Base-by-base conservation (phyloP, 148 eudicot species). In the Bassia scoparia region DNA sequence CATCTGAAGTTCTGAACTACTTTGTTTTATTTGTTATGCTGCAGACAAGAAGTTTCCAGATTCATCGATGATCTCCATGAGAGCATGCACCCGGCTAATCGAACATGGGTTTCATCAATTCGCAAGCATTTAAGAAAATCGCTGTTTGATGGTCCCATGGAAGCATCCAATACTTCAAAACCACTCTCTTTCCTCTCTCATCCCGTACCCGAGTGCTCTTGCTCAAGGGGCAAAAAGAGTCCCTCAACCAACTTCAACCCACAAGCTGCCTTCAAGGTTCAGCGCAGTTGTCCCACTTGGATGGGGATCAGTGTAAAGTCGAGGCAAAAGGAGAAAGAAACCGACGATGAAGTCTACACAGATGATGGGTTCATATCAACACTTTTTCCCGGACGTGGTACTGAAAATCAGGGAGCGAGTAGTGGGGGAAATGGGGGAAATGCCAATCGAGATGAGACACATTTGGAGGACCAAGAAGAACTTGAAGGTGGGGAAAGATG, bases 391-490 rank as follows among this genome's bases (percentile, higher is more conserved):
- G 70, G 82, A 50, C 84, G 70, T 41, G 77, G 78, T 30, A 54
- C 23, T 20, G 88, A 77, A 50, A 83, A 72, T 73, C 79, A 62
- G 5, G 86, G 81, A 65, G 81, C 73, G 5, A 80, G 76, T 33
- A 76, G 62, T 27, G 84, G 76, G 68, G 88, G 85, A 69, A 81
- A 66, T 27, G 84, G 76, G 68, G 88, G 85, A 69, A 81, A 66
- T 49, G 79, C 55, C 67, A 56, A 50, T 66, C 83, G 85, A 73
- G 97, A 92, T 58, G 97, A 89, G 34, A 60, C 89, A 24, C 91
- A 76, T 41, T 61, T 88, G 72, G 97, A 92, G 72, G 97, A 92
- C 83, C 92, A 86, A 79, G 97, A 92, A 77, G 97, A 92, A 72
- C 78, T 83, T 38, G 97, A 92, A 79, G 84, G 82, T 29, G 82